Conservation (phyloP, 129 eudicot genomes). For the Heracleum sosnowskyi region DNA sequence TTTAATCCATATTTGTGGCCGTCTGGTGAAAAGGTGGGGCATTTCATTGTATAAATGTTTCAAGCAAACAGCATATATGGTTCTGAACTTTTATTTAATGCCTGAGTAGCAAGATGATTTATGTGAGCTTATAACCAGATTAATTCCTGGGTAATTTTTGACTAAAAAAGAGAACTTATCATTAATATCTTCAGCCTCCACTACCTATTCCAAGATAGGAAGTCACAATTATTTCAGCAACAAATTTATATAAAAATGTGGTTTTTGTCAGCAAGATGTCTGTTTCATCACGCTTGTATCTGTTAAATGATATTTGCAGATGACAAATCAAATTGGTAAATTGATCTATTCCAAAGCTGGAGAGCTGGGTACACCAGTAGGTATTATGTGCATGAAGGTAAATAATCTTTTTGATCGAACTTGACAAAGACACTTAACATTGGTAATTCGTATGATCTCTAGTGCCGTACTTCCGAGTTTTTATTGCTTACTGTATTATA, state of each 20-base stretch:
- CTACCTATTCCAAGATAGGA: background rate
- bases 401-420: background rate
- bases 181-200: background rate
- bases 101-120: background rate
- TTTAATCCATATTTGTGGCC: conserved; percentile 95
- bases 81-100: background rate
- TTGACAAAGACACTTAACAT: background rate
- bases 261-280: background rate
- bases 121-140: background rate
- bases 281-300: background rate
- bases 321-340: conserved; percentile 86
- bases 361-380: conserved; percentile 76
- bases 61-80: background rate
- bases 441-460: background rate
- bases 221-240: background rate
- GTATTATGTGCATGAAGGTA: conserved; percentile 74
- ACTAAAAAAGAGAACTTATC: background rate
- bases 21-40: conserved; percentile 59
- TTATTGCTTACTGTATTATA: background rate
- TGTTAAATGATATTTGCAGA: conserved; percentile 28
- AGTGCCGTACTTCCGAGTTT: background rate
- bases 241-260: background rate
- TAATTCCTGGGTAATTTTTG: background rate
- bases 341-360: conserved; percentile 48
- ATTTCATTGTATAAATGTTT: background rate